Evolutionary conservation across 164 flowering plant species (phyloP), one percentile per base, ranked within the genome.

Genomic region (Tetracentron sinense): DNA sequence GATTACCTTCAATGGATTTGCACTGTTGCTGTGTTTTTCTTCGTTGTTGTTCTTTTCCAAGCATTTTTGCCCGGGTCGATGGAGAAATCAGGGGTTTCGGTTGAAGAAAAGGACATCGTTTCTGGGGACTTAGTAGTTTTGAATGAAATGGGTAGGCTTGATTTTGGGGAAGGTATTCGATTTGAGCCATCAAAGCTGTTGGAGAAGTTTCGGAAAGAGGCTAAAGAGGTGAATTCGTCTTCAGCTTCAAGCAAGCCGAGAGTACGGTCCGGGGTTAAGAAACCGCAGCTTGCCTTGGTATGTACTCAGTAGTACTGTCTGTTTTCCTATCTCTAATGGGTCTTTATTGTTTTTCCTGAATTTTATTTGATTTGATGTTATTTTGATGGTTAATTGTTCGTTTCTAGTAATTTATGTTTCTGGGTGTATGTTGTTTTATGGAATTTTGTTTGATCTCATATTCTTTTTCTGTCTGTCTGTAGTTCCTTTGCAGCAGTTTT

Each of bases 261-360:
- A 19, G 71, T 62, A 17, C 77, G 94, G 71, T 82, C 81, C 44
- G 89, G 83, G 0, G 63, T 78, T 54, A 77, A 92, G 60, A 92
- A 83, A 54, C 97, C 99, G 19, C 87, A 81, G 81, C 83, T 92
- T 31, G 99, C 99, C 15, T 68, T 95, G 87, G 99, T 95, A 4
- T 77, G 89, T 80, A 8, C 6, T 35, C 46, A 21, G 28, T 42
- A n/a, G n/a, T n/a, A 22, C n/a, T 23, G 4, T 60, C 21, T 44
- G 15, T 2, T 20, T 46, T 44, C 23, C 23, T 27, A 38, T 49
- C 22, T 47, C 3, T 44, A 49, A 49, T 59, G 55, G 19, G 21
- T 46, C 21, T 33, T n/a, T 51, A 42, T 23, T 51, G 19, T 11
- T 58, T 38, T 16, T 16, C 5, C 14, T 38, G 44, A 38, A 38